Evolutionary conservation across 192 early-diverging fungal genomes (phyloP).

Genomic region (Backusella macrospora): DNA sequence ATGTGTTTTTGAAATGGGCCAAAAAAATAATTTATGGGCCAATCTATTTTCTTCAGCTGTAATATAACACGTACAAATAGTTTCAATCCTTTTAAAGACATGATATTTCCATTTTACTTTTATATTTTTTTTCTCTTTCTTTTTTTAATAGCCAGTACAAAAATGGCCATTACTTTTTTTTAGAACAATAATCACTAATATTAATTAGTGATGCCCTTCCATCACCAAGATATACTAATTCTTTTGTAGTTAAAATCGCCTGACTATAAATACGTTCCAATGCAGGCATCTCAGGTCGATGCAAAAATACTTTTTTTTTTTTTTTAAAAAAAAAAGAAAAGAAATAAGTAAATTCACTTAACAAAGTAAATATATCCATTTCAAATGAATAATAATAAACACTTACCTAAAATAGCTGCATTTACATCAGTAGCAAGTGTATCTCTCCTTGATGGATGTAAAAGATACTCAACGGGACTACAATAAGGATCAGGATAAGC

Average conservation of each 20-base stretch:
- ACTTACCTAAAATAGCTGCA: slow-evolving; percentile 61
- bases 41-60: no score
- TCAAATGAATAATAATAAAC: not conserved
- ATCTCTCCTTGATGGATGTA: slow-evolving; percentile 58
- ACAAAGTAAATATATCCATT: not conserved
- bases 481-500: slow-evolving; percentile 72
- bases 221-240: slow-evolving; percentile 29
- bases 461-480: slow-evolving; percentile 57
- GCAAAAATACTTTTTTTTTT: not conserved
- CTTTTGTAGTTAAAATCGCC: slow-evolving; percentile 21
- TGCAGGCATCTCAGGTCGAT: slow-evolving; percentile 27
- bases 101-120: not conserved
- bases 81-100: no score
- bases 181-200: slow-evolving; percentile 24
- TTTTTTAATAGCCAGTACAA: not conserved
- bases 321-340: no score
- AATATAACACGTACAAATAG: no score
- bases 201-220: slow-evolving; percentile 20
- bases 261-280: slow-evolving; percentile 34
- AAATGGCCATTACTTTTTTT: not conserved
- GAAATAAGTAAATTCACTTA: not conserved
- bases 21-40: no score
- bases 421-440: slow-evolving; percentile 71
- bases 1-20: no score
- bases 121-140: not conserved